A percentile compares a stretch with the other conserved stretches of the same genome.
Evolutionary conservation across 495 filamentous ascomycete species (phyloP).

Genomic region (Xanthoparmelia taractica): DNA sequence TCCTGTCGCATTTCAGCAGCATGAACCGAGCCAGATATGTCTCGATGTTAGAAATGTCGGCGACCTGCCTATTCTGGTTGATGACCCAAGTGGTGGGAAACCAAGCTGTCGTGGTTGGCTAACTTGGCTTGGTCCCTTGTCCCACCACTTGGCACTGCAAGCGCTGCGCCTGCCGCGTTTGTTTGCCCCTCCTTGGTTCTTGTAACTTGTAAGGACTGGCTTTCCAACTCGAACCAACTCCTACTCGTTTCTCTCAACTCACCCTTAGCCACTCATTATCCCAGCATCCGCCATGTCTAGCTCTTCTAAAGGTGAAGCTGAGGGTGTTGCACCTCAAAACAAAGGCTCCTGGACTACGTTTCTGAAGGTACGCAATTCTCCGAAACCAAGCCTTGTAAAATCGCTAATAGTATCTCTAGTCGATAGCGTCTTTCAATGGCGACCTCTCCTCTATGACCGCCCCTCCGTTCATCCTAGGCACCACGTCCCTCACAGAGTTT

Average conservation of each 20-base stretch:
- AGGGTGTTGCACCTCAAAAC: constrained; percentile 25
- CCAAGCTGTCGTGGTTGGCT: neutral
- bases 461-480: constrained; percentile 90
- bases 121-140: no score
- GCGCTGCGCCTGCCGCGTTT: constrained; percentile 4
- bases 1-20: no score
- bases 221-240: neutral
- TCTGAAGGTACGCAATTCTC: constrained; percentile 37
- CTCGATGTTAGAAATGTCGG: neutral
- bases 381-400: neutral
- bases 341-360: constrained; percentile 49
- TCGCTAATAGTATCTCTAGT: constrained; percentile 42
- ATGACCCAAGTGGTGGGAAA: neutral
- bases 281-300: constrained; percentile 10
- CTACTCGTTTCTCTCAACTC: neutral
- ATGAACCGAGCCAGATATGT: neutral
- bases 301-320: constrained; percentile 26
- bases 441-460: constrained; percentile 91
- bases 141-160: no score
- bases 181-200: constrained; percentile 5
- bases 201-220: no score
- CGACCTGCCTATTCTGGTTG: neutral
- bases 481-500: constrained; percentile 87
- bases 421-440: constrained; percentile 92
- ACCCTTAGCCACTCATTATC: neutral